Evolutionary conservation across 75 land plant genomes (phyloP), one percentile per base, ranked within the genome.

Genomic region (Selaginella tamariscina): DNA sequence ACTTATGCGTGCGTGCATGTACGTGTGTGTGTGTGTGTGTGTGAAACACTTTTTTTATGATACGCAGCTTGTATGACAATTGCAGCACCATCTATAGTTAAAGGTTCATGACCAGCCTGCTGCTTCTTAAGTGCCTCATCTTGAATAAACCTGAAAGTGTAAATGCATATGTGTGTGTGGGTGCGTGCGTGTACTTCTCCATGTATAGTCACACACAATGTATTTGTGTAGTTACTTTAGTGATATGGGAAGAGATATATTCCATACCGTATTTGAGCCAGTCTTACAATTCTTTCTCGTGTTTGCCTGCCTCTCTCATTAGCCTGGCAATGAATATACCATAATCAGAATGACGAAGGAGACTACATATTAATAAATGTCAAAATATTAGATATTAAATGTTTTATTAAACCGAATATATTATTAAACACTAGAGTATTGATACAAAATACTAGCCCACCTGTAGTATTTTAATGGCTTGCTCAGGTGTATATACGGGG

Each of bases 281-380:
- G 31, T 29, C 68, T 66, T 32, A 20, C 67, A 56, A 72, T 31
- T 54, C 67, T 68, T 18, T 68, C 29, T 0, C 79, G 65, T 11
- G 56, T 56, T 73, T 77, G 79, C 31, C 79, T 30, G 65, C 75
- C 79, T 32, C 75, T 67, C 30, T 77, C 79, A 55, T 73, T 68
- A 22, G 79, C 75, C 79, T 77, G 59, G n/a, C 29, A 64, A 18
- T 60, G 20, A 23, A 60, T 20, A 49, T 49, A 49, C 54, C 11
- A 20, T 11, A 11, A 11, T 11, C 20, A 11, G 20, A 49, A 11
- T 49, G 54, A 49, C 20, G 54, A 49, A 49, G 54, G 54, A 11
- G 20, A 49, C 20, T 11, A 49, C 20, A 20, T 11, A 20, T 11
- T 49, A 11, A 11, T 49, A 11, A 11, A 49, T 49, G 11, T 11